Base-by-base conservation (phyloP, 352 stramenopile species). In the Globisporangium solare region DNA sequence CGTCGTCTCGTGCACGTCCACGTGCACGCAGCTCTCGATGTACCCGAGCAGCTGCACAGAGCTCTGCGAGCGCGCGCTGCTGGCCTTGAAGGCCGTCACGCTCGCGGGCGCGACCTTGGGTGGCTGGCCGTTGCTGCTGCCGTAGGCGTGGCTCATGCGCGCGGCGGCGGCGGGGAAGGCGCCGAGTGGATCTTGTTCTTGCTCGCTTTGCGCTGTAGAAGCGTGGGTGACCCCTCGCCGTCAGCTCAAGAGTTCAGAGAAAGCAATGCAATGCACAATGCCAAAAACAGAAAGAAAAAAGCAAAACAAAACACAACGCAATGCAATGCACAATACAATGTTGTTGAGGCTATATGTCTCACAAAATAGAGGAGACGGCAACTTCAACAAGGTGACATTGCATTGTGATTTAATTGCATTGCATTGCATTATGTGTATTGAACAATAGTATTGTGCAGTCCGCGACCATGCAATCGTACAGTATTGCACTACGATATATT, bases 21-120 rank as follows among this genome's bases (percentile, higher is more conserved):
- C 61, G 14, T 58, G 64, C 20, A 84, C 60, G 55, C 64, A 82
- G 46, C 80, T 69, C 58, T 93, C 78, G 58, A 93, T 89, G 62
- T 80, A 88, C 3, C 83, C 85, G 58, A 92, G 82, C 41, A 95
- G 76, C 59, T 93, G 81, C 63, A 95, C 79, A 1, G 83, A 91
- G 70, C 79, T 91, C 59, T 88, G 83, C 48, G 82, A 92, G 55
- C 83, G 83, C 51, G 76, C 61, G 22, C 62, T 64, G 41, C 64
- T 66, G 35, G 59, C 40, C 15, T 56, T 37, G 47, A 68, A 63
- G 37, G 67, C 66, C 6, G 64, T 60, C 24, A 52, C 42, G 43
- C 32, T 50, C 48, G 24, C 42, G 17, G 51, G 58, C 8, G 58
- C 54, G 31, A 53, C 48, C 31, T 56, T 58, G 12, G 45, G 56